These are phyloP conservation scores for Chaetoscypha palmicola DNA, from an alignment of 2,329 filamentous ascomycete genomes.

Conservation along the genomic window DNA sequence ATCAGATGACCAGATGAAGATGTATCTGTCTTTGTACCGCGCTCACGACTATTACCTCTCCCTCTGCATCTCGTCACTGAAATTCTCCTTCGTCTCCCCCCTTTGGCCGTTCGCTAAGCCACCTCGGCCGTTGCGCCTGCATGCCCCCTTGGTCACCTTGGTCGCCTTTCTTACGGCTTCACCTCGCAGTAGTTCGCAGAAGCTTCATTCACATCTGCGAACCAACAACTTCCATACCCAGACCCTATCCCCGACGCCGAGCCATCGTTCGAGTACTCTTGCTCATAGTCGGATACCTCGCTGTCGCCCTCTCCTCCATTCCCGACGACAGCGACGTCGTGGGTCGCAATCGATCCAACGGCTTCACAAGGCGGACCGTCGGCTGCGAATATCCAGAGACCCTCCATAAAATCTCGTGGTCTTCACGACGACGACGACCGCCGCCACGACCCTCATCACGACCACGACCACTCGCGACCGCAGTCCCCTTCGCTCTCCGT, in stretches of 20 bases:
- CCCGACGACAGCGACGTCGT: slow-evolving; percentile 9
- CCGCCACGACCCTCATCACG: too few relatives aligned
- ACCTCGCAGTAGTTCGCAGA: neutral
- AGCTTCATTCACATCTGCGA: neutral
- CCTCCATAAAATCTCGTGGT: slow-evolving; percentile 18
- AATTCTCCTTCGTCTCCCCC: neutral
- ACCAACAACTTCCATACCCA: neutral
- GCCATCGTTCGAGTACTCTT: neutral
- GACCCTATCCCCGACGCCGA: neutral
- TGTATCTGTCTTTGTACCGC: neutral
- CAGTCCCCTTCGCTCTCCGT: slow-evolving; percentile 4
- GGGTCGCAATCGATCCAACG: slow-evolving; percentile 23
- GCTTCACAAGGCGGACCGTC: slow-evolving; percentile 25
- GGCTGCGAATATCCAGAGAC: slow-evolving; percentile 12
- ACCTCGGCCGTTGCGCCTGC: neutral
- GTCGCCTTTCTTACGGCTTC: neutral
- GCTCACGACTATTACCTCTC: neutral
- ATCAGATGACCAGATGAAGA: neutral
- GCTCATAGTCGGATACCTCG: neutral
- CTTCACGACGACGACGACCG: too few relatives aligned
- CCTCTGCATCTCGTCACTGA: neutral
- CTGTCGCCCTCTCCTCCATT: neutral
- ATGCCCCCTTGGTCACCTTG: neutral
- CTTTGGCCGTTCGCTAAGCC: neutral
- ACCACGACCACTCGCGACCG: neutral